These are phyloP conservation scores for Zymoseptoria crescenta DNA, from an alignment of 2,329 filamentous ascomycete species.

Conservation along the genomic window DNA sequence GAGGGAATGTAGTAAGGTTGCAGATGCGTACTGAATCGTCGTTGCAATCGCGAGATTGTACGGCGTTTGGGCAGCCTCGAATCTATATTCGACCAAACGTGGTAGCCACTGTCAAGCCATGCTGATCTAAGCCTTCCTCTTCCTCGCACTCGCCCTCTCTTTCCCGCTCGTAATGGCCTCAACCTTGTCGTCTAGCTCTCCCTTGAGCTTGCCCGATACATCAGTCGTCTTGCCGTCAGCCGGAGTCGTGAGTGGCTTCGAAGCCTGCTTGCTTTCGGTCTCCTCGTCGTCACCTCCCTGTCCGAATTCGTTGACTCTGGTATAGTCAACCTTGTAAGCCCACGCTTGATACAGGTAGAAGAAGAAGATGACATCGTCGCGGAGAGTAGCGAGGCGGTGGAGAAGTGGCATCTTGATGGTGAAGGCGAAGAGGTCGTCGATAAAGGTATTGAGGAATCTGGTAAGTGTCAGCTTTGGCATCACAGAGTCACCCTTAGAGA, in stretches of 20 bases:
- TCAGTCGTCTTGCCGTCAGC: constrained; percentile 18
- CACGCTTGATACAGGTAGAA: constrained; percentile 92
- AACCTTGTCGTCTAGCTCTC: constrained; percentile 8
- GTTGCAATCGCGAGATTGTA: not conserved
- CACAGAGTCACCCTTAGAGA: not conserved
- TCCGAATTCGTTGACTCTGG: constrained; percentile 91
- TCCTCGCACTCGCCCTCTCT: constrained; percentile 10
- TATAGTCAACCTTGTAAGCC: constrained; percentile 87
- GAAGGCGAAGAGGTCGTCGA: constrained; percentile 96
- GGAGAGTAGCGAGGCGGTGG: constrained; percentile 81
- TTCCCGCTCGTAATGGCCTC: constrained; percentile 6
- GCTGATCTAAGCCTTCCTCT: constrained; percentile 7
- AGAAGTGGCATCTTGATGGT: constrained; percentile 98
- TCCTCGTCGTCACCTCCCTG: constrained; percentile 92
- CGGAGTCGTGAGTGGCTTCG: constrained; percentile 32
- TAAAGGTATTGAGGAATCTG: constrained; percentile 87
- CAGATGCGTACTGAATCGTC: not conserved
- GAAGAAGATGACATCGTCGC: constrained; percentile 97
- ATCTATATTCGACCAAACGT: not conserved
- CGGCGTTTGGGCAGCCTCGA: not conserved
- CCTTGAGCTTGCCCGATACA: constrained; percentile 11
- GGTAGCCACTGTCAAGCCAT: not conserved
- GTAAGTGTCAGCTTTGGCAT: not conserved
- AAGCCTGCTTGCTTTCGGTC: constrained; percentile 44
- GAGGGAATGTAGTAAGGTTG: too few species aligned